Percentiles rank a stretch among this genome's conserved stretches.
Evolutionary conservation across 148 eudicot genomes (phyloP).

Genomic region (Chenopodium quinoa): DNA sequence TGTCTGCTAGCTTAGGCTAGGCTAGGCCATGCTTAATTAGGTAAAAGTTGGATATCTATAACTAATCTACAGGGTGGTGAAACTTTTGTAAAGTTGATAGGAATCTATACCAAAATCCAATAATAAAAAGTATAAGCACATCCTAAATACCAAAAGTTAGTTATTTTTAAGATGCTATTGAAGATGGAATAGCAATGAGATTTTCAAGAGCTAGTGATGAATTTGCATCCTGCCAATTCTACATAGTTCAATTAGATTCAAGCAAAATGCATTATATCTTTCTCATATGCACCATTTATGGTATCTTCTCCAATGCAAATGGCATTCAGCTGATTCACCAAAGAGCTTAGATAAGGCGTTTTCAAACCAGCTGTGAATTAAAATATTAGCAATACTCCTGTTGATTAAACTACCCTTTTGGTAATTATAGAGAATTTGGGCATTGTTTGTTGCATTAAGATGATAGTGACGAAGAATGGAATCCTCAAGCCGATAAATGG

Average conservation of each 20-base stretch:
- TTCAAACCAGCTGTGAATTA: background rate
- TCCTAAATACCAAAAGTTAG: background rate
- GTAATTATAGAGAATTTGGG: background rate
- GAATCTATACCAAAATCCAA: slow-evolving; percentile 18
- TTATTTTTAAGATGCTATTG: background rate
- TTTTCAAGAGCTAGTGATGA: background rate
- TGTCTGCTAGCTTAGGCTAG: background rate
- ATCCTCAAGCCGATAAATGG: background rate
- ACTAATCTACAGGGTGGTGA: background rate
- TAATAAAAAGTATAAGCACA: slow-evolving; percentile 8
- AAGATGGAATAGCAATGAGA: background rate
- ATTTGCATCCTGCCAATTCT: background rate
- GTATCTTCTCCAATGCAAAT: background rate
- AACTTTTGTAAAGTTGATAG: slow-evolving; percentile 17
- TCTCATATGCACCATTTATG: background rate
- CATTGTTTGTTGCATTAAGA: background rate
- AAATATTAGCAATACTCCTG: background rate
- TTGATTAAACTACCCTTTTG: background rate
- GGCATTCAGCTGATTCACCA: background rate
- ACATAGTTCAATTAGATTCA: background rate
- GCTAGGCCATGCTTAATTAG: background rate
- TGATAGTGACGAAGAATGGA: background rate
- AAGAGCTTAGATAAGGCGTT: background rate
- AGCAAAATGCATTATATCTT: background rate
- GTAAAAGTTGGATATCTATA: background rate